Conservation (phyloP, 768 basidiomycete species). For the Phylloporus scabripes region DNA sequence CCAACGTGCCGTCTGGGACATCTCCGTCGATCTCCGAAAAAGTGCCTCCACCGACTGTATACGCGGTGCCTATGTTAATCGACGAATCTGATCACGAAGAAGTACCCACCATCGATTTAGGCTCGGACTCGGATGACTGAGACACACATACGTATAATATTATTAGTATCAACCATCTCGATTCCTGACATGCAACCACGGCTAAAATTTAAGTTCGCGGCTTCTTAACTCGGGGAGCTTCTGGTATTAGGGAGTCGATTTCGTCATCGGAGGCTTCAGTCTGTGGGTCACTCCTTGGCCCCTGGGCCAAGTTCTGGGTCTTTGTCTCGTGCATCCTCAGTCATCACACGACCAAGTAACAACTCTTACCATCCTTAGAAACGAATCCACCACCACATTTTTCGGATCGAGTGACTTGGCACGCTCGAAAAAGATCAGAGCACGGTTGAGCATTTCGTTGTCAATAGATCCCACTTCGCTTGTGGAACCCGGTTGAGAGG, state of each 20-base stretch:
- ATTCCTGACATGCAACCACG: no score
- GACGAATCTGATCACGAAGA: slow-evolving; percentile 64
- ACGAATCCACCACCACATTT: slow-evolving; percentile 47
- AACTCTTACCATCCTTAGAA: slow-evolving; percentile 47
- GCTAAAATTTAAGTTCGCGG: slow-evolving; percentile 9
- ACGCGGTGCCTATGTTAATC: slow-evolving; percentile 11
- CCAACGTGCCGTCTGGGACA: background rate
- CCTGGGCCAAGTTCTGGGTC: slow-evolving; percentile 24
- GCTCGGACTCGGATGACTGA: slow-evolving; percentile 64
- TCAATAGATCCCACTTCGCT: slow-evolving; percentile 16
- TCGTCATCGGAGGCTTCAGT: slow-evolving; percentile 36
- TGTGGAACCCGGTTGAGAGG: slow-evolving; percentile 38
- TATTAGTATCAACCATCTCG: background rate
- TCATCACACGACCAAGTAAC: background rate
- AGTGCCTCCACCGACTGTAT: background rate
- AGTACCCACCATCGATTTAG: slow-evolving; percentile 73
- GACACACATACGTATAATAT: background rate
- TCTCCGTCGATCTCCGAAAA: background rate
- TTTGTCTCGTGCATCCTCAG: slow-evolving; percentile 1
- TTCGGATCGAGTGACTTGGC: slow-evolving; percentile 54
- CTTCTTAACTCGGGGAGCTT: slow-evolving; percentile 9
- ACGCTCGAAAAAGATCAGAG: slow-evolving; percentile 62
- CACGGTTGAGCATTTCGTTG: slow-evolving; percentile 41
- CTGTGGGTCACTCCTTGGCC: slow-evolving; percentile 3
- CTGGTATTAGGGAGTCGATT: slow-evolving; percentile 3